Evolutionary conservation across 106 monocot species (phyloP).

Genomic region (Dactylorhiza incarnata): DNA sequence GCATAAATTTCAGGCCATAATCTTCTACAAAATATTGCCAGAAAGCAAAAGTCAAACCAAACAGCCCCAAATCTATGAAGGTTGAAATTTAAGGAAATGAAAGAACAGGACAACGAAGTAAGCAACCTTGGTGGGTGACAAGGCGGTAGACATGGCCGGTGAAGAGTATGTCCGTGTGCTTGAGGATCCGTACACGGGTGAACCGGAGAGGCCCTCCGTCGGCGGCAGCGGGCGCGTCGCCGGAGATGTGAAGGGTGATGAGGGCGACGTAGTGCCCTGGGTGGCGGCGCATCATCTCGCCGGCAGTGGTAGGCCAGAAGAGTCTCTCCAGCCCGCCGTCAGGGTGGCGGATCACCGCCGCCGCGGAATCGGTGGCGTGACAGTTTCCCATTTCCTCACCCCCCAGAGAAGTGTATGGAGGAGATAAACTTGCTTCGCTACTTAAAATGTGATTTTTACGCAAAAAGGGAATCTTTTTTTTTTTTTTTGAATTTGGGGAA

Average conservation of each 20-base stretch:
- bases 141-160: slow-evolving; percentile 53
- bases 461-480: too few species aligned
- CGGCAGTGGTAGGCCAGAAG: slow-evolving; percentile 42
- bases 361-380: slow-evolving; percentile 45
- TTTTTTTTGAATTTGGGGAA: too few species aligned
- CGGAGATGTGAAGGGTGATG: slow-evolving; percentile 25
- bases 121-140: slow-evolving; percentile 41
- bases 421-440: too few species aligned
- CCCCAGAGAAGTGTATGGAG: not conserved
- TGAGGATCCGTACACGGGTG: slow-evolving; percentile 39
- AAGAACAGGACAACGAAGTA: too few species aligned
- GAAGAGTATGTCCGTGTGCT: slow-evolving; percentile 41
- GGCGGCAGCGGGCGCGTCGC: not conserved
- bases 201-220: slow-evolving; percentile 12
- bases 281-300: slow-evolving; percentile 49
- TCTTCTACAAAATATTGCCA: too few species aligned
- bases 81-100: too few species aligned
- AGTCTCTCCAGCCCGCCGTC: slow-evolving; percentile 42
- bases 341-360: slow-evolving; percentile 46
- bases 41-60: too few species aligned
- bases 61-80: too few species aligned
- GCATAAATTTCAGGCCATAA: too few species aligned
- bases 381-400: slow-evolving; percentile 48
- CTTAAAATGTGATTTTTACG: too few species aligned
- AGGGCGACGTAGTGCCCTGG: slow-evolving; percentile 59